These are phyloP conservation scores for Candida gorgasii DNA, from an alignment of 805 yeast genomes.

Conservation along the genomic window DNA sequence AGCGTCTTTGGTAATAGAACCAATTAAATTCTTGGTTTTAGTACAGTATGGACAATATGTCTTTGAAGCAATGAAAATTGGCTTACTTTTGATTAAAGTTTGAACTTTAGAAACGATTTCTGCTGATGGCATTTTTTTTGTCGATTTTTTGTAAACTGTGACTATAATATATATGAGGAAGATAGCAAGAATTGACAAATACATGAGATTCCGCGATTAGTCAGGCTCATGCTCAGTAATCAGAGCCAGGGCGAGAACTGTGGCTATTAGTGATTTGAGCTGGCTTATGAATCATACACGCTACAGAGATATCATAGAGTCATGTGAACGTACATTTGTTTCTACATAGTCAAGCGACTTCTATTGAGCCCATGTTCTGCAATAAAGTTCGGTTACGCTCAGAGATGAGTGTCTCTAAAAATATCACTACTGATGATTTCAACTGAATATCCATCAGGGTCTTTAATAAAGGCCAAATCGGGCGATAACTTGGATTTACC, in stretches of 20 bases:
- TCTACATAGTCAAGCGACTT: too few species aligned
- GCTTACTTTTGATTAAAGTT: constrained; percentile 60
- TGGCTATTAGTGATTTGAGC: too few species aligned
- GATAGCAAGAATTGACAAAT: constrained; percentile 1
- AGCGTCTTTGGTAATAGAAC: constrained; percentile 45
- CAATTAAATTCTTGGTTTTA: constrained; percentile 41
- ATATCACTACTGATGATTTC: constrained; percentile 47
- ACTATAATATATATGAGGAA: constrained; percentile 1
- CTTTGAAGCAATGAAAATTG: constrained; percentile 80
- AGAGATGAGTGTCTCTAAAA: constrained; percentile 1
- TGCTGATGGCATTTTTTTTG: constrained; percentile 52
- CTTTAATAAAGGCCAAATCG: constrained; percentile 70
- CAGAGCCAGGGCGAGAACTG: too few species aligned
- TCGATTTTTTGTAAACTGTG: not conserved
- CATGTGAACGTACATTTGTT: too few species aligned
- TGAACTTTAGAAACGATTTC: constrained; percentile 60
- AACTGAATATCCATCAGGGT: constrained; percentile 88
- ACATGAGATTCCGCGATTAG: constrained; percentile 4
- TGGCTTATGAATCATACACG: too few species aligned
- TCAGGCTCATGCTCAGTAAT: not conserved
- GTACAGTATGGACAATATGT: constrained; percentile 46
- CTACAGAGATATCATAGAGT: too few species aligned
- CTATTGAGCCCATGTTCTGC: too few species aligned
- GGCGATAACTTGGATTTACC: constrained; percentile 54
- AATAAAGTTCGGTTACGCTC: too few species aligned